Percentiles rank a stretch among this genome's conserved stretches.
Evolutionary conservation across 495 filamentous ascomycete genomes (phyloP).

Genomic region (Podospora bellae-mahoneyi): DNA sequence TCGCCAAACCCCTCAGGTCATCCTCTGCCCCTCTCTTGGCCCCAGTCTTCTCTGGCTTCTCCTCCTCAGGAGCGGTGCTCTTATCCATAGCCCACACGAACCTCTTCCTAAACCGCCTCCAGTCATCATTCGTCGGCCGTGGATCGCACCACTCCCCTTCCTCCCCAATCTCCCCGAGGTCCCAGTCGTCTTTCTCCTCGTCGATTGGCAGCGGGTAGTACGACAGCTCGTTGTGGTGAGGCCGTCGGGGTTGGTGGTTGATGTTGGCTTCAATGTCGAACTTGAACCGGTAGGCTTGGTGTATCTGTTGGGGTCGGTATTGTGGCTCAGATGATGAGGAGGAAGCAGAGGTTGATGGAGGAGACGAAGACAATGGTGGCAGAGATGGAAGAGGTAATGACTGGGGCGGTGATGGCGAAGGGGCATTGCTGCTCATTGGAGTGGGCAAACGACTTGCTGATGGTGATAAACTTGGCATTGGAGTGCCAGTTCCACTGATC

Average conservation of each 20-base stretch:
- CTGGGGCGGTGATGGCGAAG: constrained; percentile 16
- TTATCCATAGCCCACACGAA: constrained; percentile 32
- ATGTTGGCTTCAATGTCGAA: constrained; percentile 50
- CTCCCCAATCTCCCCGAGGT: constrained; percentile 13
- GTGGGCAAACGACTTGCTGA: background rate
- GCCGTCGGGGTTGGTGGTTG: constrained; percentile 43
- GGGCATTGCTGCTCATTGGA: background rate
- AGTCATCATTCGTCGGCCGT: constrained; percentile 41
- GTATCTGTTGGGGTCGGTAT: constrained; percentile 30
- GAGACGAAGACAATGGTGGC: constrained; percentile 24
- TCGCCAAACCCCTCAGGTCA: background rate
- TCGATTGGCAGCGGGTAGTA: constrained; percentile 41
- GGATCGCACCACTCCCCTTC: constrained; percentile 40
- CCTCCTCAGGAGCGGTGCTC: constrained; percentile 14
- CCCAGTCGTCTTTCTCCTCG: constrained; percentile 34
- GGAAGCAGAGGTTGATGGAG: background rate
- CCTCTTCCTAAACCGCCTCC: constrained; percentile 37
- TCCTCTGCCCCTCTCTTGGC: constrained; percentile 8
- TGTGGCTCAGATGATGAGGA: constrained; percentile 12
- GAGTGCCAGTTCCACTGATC: background rate
- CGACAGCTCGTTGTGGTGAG: constrained; percentile 43
- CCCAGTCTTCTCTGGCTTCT: constrained; percentile 3
- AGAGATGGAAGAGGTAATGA: constrained; percentile 22
- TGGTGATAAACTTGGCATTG: background rate
- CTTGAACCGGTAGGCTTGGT: constrained; percentile 50